These are phyloP conservation scores for Flaveria linearis DNA, from an alignment of 129 eudicot species.

Conservation along the genomic window DNA sequence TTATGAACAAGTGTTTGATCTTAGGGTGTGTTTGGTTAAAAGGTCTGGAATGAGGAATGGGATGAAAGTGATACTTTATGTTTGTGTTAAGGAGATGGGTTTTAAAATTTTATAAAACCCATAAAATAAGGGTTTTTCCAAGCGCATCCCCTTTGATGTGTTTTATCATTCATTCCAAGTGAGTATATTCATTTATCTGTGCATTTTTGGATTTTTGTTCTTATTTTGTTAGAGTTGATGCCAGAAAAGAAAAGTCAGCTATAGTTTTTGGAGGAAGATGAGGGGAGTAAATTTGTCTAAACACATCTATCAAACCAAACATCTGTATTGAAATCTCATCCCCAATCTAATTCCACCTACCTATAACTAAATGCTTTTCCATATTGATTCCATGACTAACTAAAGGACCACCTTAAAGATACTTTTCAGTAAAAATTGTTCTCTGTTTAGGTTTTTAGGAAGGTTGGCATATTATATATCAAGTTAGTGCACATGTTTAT, in stretches of 20 bases:
- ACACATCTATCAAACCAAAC: neutral
- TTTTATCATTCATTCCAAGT: neutral
- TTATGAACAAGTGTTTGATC: neutral
- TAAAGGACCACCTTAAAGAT: neutral
- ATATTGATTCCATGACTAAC: neutral
- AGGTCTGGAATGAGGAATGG: neutral
- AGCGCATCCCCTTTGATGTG: neutral
- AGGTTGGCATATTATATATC: conserved; percentile 1
- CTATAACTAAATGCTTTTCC: neutral
- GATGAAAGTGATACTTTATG: neutral
- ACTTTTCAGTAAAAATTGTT: neutral
- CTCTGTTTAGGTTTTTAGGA: neutral
- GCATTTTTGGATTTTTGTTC: neutral
- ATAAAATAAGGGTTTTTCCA: neutral
- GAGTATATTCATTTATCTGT: neutral
- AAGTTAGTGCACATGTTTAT: neutral
- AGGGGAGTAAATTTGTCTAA: neutral
- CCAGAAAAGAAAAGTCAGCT: neutral
- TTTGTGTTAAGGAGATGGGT: neutral
- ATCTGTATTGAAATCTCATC: neutral
- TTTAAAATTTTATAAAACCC: neutral
- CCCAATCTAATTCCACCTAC: neutral
- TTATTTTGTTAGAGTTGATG: neutral
- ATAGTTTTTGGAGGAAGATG: neutral
- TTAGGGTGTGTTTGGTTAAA: neutral